Evolutionary conservation across 2,329 filamentous ascomycete genomes (phyloP).

Genomic region (Chalaropsis ovoidea): DNA sequence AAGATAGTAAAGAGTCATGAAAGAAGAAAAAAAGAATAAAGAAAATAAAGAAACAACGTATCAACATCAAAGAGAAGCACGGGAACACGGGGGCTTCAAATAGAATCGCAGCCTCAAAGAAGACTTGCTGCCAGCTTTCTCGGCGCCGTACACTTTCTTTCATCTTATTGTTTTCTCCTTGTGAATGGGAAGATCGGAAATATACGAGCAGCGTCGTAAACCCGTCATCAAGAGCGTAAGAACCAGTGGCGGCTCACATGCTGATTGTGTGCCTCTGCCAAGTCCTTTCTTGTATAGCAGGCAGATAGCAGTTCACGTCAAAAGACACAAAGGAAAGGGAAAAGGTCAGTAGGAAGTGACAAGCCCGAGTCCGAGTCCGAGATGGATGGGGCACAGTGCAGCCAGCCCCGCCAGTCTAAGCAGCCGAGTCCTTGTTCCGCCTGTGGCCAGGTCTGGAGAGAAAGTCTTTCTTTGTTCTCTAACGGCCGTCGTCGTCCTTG

Average conservation of each 20-base stretch:
- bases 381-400: not conserved
- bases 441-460: not conserved
- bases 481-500: not conserved
- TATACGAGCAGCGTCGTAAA: constrained; percentile 15
- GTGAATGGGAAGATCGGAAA: not conserved
- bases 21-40: not conserved
- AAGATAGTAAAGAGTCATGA: not conserved
- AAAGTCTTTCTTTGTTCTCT: constrained; percentile 5
- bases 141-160: not conserved
- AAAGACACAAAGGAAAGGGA: not conserved
- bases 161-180: not conserved
- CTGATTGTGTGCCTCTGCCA: not conserved
- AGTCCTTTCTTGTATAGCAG: not conserved
- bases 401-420: not conserved
- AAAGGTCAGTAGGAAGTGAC: not conserved
- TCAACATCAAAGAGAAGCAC: not conserved
- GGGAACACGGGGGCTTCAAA: not conserved
- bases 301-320: not conserved
- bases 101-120: not conserved
- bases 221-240: constrained; percentile 5
- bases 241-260: not conserved
- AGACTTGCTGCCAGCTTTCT: not conserved
- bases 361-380: not conserved
- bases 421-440: not conserved
- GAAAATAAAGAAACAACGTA: not conserved